Evolutionary conservation across 2,329 filamentous ascomycete genomes (phyloP), one percentile per base, ranked within the genome.

Genomic region (Colletotrichum godetiae): DNA sequence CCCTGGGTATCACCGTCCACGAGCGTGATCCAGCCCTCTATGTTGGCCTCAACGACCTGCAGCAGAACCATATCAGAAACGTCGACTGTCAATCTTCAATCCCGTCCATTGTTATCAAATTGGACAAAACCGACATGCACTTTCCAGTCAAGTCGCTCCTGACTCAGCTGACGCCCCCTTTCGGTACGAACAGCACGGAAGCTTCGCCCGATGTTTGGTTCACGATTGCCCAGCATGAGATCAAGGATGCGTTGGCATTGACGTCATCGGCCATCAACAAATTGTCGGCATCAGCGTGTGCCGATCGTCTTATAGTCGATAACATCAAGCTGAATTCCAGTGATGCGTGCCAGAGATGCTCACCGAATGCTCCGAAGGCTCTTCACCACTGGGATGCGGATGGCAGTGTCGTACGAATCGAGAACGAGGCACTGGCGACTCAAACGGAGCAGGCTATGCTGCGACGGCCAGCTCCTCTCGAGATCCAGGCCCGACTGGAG

Each of bases 211-310:
- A 35, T 10, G 29, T 49, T 35, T 71, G 71, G 71, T 46, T 69
- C 10, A 6, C 60, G 11, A 29, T 74, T 5, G 27, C 62, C 2
- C 24, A 56, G 6, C 59, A 73, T 5, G 49, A 73, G 19, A 33
- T 49, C 31, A 70, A 70, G 29, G 69, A 75, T 29, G 65, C 67
- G 12, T 31, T 76, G 7, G 53, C 52, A 19, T 22, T 69, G 19
- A 35, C 72, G 4, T 55, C 65, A 8, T 68, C 60, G n/a, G 72
- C 74, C 19, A 11, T 72, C 33, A 73, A 70, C 66, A 73, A 65
- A 19, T 59, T 73, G 59, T 13, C 29, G 52, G n/a, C 46, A 15
- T 64, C 46, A 2, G 29, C 57, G 24, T 24, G 37, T 6, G 33
- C 31, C 19, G 12, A 58, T 2, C 53, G 11, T 2, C 53, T 73